Conservation (phyloP, 2,329 filamentous ascomycete genomes). For the Cytospora schulzeri region DNA sequence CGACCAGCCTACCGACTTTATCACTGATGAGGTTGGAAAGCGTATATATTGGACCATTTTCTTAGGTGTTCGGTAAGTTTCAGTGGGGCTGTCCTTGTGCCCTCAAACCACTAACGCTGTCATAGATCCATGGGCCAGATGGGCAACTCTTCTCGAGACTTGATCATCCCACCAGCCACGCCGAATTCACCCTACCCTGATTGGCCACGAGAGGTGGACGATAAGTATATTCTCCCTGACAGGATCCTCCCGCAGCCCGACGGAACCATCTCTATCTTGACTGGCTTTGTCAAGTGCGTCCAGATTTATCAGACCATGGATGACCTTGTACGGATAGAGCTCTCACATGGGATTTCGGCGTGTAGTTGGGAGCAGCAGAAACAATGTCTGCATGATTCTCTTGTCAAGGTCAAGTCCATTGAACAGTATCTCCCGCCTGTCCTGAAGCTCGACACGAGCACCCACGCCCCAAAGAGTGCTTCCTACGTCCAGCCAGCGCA, state of each 20-base stretch:
- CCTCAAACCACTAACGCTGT: constrained; percentile 27
- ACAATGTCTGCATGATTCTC: constrained; percentile 68
- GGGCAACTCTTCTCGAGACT: constrained; percentile 69
- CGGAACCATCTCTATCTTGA: constrained; percentile 68
- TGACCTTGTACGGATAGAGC: constrained; percentile 74
- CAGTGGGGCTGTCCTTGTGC: neutral
- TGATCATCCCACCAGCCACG: constrained; percentile 76
- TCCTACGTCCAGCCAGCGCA: constrained; percentile 32
- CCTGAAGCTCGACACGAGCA: constrained; percentile 46
- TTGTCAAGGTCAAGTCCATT: constrained; percentile 70
- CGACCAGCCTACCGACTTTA: constrained; percentile 61
- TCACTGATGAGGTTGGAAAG: constrained; percentile 73
- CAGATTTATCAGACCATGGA: constrained; percentile 82
- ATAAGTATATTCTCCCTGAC: constrained; percentile 74
- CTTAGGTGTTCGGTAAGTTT: constrained; percentile 65
- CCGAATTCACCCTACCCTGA: constrained; percentile 76
- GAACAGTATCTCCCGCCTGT: constrained; percentile 70
- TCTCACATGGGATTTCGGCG: constrained; percentile 77
- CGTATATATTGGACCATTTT: constrained; percentile 85
- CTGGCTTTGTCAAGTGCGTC: constrained; percentile 80
- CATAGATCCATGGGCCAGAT: constrained; percentile 74
- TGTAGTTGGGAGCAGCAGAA: constrained; percentile 80
- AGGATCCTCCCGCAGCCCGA: constrained; percentile 71
- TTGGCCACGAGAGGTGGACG: constrained; percentile 79
- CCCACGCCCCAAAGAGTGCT: constrained; percentile 49